Conservation (phyloP, 768 basidiomycete genomes). For the Clathrus columnatus region DNA sequence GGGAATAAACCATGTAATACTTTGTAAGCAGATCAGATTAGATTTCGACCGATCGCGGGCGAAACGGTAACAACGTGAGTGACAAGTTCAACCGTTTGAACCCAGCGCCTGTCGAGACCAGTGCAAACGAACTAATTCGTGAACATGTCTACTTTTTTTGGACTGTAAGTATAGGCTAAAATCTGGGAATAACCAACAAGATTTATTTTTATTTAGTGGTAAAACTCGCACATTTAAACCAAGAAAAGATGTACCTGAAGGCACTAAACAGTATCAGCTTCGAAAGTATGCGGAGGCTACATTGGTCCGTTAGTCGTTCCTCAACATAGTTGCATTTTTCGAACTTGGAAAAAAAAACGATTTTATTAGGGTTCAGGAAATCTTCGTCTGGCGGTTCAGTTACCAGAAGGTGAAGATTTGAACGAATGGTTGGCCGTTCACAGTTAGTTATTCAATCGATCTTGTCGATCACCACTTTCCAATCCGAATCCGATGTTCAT, state of each 20-base stretch:
- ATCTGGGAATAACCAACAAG: conserved; percentile 7
- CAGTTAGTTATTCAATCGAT: conserved; percentile 41
- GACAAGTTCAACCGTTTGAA: too few relatives aligned
- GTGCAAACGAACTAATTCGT: background rate
- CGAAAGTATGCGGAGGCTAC: conserved; percentile 98
- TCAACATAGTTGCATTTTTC: background rate
- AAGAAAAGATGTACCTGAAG: conserved; percentile 88
- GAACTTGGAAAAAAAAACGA: background rate
- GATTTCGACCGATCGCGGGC: too few relatives aligned
- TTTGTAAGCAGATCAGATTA: too few relatives aligned
- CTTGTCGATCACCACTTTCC: background rate
- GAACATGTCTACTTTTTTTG: conserved; percentile 81
- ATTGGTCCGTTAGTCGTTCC: conserved; percentile 42
- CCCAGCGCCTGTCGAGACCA: background rate
- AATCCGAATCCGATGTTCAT: background rate
- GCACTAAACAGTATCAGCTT: conserved; percentile 95
- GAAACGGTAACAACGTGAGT: too few relatives aligned
- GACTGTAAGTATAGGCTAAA: conserved; percentile 47
- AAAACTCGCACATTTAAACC: conserved; percentile 96
- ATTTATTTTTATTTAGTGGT: conserved; percentile 38
- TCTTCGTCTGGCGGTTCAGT: conserved; percentile 79
- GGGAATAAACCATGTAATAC: too few relatives aligned
- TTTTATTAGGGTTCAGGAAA: conserved; percentile 82
- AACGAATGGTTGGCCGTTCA: conserved; percentile 99
- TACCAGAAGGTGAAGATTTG: conserved; percentile 94